Percentiles rank a stretch among this genome's conserved stretches.
phyloP scores from a whole-genome alignment of 116 monocot genomes.

The Trichopus zeylanicus region DNA sequence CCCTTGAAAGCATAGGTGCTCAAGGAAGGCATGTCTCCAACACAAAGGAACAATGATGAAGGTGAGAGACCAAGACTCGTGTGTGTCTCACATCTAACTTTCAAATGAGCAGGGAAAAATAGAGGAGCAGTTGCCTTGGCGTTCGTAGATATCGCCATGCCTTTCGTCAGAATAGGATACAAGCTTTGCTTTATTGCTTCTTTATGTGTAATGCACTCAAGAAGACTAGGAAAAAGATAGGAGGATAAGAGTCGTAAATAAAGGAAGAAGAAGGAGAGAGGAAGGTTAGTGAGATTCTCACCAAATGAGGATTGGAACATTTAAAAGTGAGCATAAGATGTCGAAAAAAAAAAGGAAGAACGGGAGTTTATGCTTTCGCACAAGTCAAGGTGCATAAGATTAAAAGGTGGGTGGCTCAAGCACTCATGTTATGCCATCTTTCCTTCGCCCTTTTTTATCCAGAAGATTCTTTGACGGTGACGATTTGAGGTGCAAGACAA shows the following conservation, averaged over 20 bases:
- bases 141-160: background rate
- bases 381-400: conserved; percentile 16
- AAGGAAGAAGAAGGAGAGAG: background rate
- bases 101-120: background rate
- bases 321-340: background rate
- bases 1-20: background rate
- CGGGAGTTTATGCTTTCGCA: conserved; percentile 1
- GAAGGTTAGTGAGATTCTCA: conserved; percentile 17
- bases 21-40: conserved; percentile 5
- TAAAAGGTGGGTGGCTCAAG: conserved; percentile 13
- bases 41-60: background rate
- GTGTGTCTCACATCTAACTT: conserved; percentile 16
- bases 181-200: conserved; percentile 2
- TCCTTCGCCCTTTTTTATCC: background rate
- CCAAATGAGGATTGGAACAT: conserved; percentile 6
- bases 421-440: conserved; percentile 4
- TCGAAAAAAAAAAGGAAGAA: background rate
- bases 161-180: no score
- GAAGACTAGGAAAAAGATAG: background rate
- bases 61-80: background rate
- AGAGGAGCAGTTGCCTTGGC: background rate
- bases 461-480: no score
- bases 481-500: no score
- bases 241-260: background rate
- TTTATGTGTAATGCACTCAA: background rate